phyloP scores from a whole-genome alignment of 169 alveolate species.

The Perkinsus olseni region DNA sequence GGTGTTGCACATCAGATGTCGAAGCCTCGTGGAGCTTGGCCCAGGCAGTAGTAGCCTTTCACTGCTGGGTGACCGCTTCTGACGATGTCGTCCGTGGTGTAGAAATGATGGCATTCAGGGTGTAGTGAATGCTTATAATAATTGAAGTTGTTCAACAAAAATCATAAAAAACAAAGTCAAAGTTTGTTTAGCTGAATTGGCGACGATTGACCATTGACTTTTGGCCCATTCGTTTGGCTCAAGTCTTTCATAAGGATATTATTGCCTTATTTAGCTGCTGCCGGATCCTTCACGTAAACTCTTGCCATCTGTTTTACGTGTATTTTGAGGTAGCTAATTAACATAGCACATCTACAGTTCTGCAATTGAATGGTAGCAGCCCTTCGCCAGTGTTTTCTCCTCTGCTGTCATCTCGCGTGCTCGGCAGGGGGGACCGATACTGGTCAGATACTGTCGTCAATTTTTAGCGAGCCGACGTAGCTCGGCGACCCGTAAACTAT shows the following conservation, averaged over 20 bases:
- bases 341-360: not conserved
- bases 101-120: not conserved
- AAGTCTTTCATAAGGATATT: not conserved
- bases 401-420: no score
- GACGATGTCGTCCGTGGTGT: not conserved
- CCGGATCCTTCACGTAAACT: not conserved
- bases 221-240: no score
- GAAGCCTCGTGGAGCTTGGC: not conserved
- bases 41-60: not conserved
- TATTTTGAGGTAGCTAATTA: not conserved
- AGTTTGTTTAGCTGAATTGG: not conserved
- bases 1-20: not conserved
- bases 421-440: no score
- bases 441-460: not conserved
- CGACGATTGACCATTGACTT: not conserved
- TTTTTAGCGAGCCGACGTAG: slow-evolving; percentile 1
- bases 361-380: not conserved
- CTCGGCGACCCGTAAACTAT: not conserved
- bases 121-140: not conserved
- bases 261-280: not conserved
- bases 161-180: not conserved
- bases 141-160: not conserved
- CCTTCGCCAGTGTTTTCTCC: no score
- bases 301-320: no score
- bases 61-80: no score